A percentile compares a stretch with the other conserved stretches of the same genome.
These are phyloP conservation scores for Hypoxylon lenormandii DNA, from an alignment of 495 filamentous ascomycete genomes.

Conservation along the genomic window DNA sequence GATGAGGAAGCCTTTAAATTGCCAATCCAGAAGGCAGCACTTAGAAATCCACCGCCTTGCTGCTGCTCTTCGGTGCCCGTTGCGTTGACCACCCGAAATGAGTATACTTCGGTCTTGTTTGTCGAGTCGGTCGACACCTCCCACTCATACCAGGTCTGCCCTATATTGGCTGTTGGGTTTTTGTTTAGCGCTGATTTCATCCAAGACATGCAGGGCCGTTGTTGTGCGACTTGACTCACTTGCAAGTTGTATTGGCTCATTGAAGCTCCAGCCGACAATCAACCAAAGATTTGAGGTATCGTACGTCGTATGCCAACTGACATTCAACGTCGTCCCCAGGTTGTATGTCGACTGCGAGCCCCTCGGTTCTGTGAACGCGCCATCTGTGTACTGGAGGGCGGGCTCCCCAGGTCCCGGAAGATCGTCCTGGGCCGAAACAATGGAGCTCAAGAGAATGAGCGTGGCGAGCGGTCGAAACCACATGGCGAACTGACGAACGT, in stretches of 20 bases:
- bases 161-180: conserved; percentile 31
- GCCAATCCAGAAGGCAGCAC: conserved; percentile 40
- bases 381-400: conserved; percentile 34
- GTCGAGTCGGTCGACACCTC: conserved; percentile 36
- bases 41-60: conserved; percentile 38
- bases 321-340: conserved; percentile 36
- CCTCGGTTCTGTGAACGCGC: conserved; percentile 36
- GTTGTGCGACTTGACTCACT: conserved; percentile 24
- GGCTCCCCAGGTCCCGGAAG: conserved; percentile 39
- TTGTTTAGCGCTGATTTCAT: background rate
- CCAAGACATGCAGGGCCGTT: conserved; percentile 5
- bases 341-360: conserved; percentile 33
- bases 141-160: conserved; percentile 42
- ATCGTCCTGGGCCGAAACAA: conserved; percentile 31
- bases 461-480: conserved; percentile 30
- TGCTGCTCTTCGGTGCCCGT: conserved; percentile 32
- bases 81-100: conserved; percentile 41
- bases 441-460: conserved; percentile 31
- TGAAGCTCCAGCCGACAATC: conserved; percentile 37
- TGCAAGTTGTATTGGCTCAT: conserved; percentile 31
- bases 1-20: conserved; percentile 20
- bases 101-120: conserved; percentile 44
- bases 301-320: conserved; percentile 46
- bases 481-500: conserved; percentile 19
- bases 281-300: conserved; percentile 47